Evolutionary conservation across 805 yeast genomes (phyloP).

Genomic region (Wickerhamomyces ciferrii): DNA sequence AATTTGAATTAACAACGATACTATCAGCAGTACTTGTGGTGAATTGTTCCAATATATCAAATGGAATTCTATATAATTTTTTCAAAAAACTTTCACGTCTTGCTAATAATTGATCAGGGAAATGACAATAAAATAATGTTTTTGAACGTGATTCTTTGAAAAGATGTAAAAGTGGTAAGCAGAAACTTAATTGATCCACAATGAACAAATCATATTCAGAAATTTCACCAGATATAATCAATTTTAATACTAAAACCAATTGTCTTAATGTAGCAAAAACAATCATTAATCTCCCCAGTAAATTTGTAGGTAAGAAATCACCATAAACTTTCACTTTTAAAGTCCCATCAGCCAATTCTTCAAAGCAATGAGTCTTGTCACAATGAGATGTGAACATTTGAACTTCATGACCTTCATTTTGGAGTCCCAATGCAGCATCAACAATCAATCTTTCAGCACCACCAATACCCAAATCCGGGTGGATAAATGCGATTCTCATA

Average conservation of each 20-base stretch:
- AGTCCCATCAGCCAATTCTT: conserved; percentile 63
- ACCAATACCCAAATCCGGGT: conserved; percentile 95
- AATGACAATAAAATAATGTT: conserved; percentile 88
- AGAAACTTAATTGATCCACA: conserved; percentile 84
- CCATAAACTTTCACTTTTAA: conserved; percentile 72
- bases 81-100: conserved; percentile 50
- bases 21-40: conserved; percentile 72
- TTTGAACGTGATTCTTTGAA: conserved; percentile 38
- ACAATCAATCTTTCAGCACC: conserved; percentile 98
- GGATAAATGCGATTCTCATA: conserved; percentile 75
- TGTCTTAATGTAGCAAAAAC: conserved; percentile 84
- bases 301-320: conserved; percentile 71
- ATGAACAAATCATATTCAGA: conserved; percentile 62
- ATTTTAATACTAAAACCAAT: conserved; percentile 50
- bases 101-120: conserved; percentile 85
- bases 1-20: conserved; percentile 82
- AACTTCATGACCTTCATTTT: conserved; percentile 58
- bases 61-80: conserved; percentile 69
- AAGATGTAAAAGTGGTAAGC: conserved; percentile 64
- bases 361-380: conserved; percentile 83
- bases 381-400: conserved; percentile 85
- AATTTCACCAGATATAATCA: conserved; percentile 41
- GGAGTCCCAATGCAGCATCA: conserved; percentile 88
- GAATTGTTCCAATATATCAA: conserved; percentile 79
- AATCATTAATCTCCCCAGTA: conserved; percentile 67